Evolutionary conservation across 2,329 filamentous ascomycete genomes (phyloP), one percentile per base, ranked within the genome.

Genomic region (Xylariales sp.): DNA sequence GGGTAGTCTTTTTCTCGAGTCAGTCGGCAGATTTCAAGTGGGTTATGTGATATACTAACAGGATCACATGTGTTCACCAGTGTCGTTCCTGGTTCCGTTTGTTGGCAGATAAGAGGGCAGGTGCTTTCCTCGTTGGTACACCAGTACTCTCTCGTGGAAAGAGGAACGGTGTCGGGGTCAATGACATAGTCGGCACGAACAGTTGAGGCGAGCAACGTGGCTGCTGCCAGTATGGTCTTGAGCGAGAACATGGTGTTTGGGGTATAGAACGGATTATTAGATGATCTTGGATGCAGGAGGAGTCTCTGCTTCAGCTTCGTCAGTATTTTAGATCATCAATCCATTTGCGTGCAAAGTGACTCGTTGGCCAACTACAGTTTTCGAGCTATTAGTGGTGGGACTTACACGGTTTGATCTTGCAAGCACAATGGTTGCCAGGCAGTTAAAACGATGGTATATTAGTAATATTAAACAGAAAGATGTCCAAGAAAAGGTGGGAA

Each of bases 51-150:
- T 27, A 16, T 7, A 62, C 71, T 43, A 74, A 84, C 79, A 37
- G 82, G 54, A 58, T 88, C 74, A 60, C 86, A 91, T 6, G 71
- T 70, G 66, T 91, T 90, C 48, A 69, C 62, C 32, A 69, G 47
- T 21, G 74, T 78, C 32, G 66, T 71, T 59, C 74, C 57, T 50
- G 69, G 61, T 55, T 72, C 61, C 11, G 57, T 59, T 51, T 88
- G 82, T 38, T 78, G 64, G 72, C 86, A 90, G 63, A 90, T 86
- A 50, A 82, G 63, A 10, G 84, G 85, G 65, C 86, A 90, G 40
- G 76, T 73, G 52, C 71, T 69, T 50, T 56, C 67, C 64, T 89
- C 79, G 50, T 73, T 70, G 19, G 60, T 46, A 62, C 86, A 91
- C 86, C 86, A 91, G 9, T 58, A 55, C 45, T 71, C 60, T 63